Evolutionary conservation across 352 stramenopile genomes (phyloP), one percentile per base, ranked within the genome.

Genomic region (Phytophthora megakarya): DNA sequence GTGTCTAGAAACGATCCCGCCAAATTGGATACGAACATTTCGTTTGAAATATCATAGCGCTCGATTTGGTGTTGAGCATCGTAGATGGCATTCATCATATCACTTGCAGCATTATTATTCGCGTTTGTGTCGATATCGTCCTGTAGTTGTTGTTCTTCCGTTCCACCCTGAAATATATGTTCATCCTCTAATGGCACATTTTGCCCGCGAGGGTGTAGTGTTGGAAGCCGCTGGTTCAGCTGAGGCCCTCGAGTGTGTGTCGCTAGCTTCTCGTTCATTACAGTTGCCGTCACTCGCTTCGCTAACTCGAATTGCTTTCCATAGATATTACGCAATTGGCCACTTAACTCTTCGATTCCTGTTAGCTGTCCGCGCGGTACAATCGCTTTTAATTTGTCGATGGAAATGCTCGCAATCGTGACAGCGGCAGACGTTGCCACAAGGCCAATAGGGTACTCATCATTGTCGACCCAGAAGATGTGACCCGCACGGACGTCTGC

Each of bases 221-320:
- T 23, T 59, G 63, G 63, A 25, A 72, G 44, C n/a, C 37, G 49
- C 25, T 46, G 23, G 18, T 9, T 80, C 45, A 7, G 45, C 28
- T 16, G 13, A 43, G 38, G 3, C 11, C 3, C 5, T 43, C n/a
- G 35, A 2, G 0, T 44, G 16, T 30, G 60, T 12, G 48, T 67
- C 10, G 66, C 45, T 12, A 63, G 45, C 52, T 85, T 87, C 26
- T 86, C 75, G 25, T 88, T 86, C 73, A 88, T 66, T 13, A 84
- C 46, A 4, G 78, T 57, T 3, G 72, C 70, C 15, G 82, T 64
- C 16, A 66, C 72, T n/a, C 55, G 65, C 15, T 80, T 75, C 0
- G 81, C 79, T 22, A 71, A 28, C 2, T 61, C 26, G 18, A 75
- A 67, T 38, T 88, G 78, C 12, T 79, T 52, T 0, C n/a, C 52